phyloP scores from a whole-genome alignment of 495 filamentous ascomycete genomes.

The Sabuloglossum arenarium region DNA sequence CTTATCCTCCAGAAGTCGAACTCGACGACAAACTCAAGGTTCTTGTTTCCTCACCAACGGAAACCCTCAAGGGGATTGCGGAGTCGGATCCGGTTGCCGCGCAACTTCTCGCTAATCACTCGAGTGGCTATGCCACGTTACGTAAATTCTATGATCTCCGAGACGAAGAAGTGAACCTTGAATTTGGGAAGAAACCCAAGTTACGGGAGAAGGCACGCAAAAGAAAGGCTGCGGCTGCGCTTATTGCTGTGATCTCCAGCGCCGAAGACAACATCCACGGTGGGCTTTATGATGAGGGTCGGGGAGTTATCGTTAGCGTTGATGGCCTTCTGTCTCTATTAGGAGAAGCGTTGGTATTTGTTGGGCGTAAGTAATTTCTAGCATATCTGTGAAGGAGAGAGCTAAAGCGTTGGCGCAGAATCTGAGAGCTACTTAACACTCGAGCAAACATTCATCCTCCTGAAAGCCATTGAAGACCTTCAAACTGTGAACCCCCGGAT shows the following conservation, averaged over 20 bases:
- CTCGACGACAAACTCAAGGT: constrained; percentile 45
- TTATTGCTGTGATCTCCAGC: constrained; percentile 60
- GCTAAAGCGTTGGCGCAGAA: constrained; percentile 13
- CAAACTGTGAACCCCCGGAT: constrained; percentile 53
- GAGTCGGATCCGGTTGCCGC: constrained; percentile 55
- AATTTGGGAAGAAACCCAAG: constrained; percentile 21
- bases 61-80: constrained; percentile 41
- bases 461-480: constrained; percentile 67
- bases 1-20: constrained; percentile 44
- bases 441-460: constrained; percentile 49
- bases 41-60: constrained; percentile 44
- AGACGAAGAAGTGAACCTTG: constrained; percentile 33
- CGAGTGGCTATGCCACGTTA: constrained; percentile 80
- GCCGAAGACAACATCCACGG: constrained; percentile 76
- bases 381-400: not conserved
- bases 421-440: constrained; percentile 29
- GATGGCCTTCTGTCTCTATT: constrained; percentile 68
- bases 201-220: constrained; percentile 32
- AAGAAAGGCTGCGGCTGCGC: constrained; percentile 43
- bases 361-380: constrained; percentile 32
- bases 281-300: constrained; percentile 58
- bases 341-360: constrained; percentile 60
- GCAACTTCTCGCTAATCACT: constrained; percentile 52
- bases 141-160: constrained; percentile 73
- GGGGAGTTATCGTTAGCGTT: constrained; percentile 62